These are phyloP conservation scores for Aquanectria penicillioides DNA, from an alignment of 2,329 filamentous ascomycete genomes.

Conservation along the genomic window DNA sequence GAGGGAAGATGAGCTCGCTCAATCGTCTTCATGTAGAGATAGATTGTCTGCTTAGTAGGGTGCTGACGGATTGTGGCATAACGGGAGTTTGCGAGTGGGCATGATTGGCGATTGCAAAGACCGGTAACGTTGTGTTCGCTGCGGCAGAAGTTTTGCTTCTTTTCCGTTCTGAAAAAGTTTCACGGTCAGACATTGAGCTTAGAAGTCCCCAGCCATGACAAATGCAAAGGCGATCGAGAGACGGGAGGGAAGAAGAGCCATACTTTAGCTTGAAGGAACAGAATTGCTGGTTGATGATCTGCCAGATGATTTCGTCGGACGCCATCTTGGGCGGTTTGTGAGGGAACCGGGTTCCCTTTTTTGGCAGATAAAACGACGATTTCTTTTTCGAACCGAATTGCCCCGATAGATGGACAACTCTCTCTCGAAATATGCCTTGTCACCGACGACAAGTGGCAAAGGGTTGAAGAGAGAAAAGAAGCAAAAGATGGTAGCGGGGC, in stretches of 20 bases:
- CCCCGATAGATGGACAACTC: not conserved
- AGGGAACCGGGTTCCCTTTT: not conserved
- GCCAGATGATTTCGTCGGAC: slow-evolving; percentile 97
- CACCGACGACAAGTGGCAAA: slow-evolving; percentile 5
- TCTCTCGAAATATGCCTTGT: not conserved
- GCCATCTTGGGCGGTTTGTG: slow-evolving; percentile 66
- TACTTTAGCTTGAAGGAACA: slow-evolving; percentile 96
- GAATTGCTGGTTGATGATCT: slow-evolving; percentile 94
- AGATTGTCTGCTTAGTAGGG: slow-evolving; percentile 82
- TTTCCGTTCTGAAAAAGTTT: slow-evolving; percentile 73
- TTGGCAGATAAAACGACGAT: not conserved
- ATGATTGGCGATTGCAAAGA: slow-evolving; percentile 87
- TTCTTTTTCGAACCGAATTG: not conserved
- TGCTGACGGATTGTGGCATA: slow-evolving; percentile 93
- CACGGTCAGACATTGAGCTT: too few species aligned
- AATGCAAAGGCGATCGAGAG: not conserved
- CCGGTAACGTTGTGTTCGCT: slow-evolving; percentile 92
- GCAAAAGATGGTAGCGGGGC: slow-evolving; percentile 30
- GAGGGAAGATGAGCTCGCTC: slow-evolving; percentile 88
- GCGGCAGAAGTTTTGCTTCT: slow-evolving; percentile 92
- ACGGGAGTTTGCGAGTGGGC: slow-evolving; percentile 88
- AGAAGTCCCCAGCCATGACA: too few species aligned
- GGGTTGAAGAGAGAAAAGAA: slow-evolving; percentile 24
- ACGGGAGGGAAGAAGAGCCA: slow-evolving; percentile 37
- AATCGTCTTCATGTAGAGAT: slow-evolving; percentile 96